Evolutionary conservation across 345 rosid species (phyloP).

Genomic region (Cochlearia excelsa): DNA sequence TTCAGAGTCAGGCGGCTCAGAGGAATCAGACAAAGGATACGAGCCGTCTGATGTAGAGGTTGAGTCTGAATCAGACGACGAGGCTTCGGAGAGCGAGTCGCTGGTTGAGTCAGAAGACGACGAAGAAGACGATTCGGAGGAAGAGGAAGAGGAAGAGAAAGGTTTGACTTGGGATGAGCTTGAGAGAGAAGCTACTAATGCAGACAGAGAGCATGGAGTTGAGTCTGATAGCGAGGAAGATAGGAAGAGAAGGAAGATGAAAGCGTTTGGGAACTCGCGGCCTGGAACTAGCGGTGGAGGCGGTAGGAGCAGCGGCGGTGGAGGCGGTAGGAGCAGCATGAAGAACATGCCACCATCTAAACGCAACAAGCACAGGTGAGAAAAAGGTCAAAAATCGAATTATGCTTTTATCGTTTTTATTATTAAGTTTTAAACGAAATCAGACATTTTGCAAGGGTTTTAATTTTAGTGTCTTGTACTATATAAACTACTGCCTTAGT

Average conservation of each 20-base stretch:
- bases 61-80: conserved; percentile 82
- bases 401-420: background rate
- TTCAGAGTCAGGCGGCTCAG: conserved; percentile 75
- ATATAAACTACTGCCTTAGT: too few relatives aligned
- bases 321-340: conserved; percentile 23
- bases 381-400: too few relatives aligned
- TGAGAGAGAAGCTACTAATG: conserved; percentile 93
- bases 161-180: conserved; percentile 99
- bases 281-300: conserved; percentile 47
- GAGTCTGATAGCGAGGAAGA: conserved; percentile 96
- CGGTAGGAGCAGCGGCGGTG: conserved; percentile 16
- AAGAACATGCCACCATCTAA: conserved; percentile 36
- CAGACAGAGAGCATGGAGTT: conserved; percentile 82
- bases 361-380: conserved; percentile 36
- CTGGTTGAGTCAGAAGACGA: conserved; percentile 86
- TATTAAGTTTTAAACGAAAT: conserved; percentile 10
- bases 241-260: conserved; percentile 81
- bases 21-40: conserved; percentile 88
- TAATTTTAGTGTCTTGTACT: too few relatives aligned
- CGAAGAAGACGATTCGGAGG: conserved; percentile 68
- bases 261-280: conserved; percentile 69
- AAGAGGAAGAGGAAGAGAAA: conserved; percentile 78
- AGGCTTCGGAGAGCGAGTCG: conserved; percentile 67
- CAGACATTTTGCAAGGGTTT: conserved; percentile 14
- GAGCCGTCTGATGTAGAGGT: conserved; percentile 77